A percentile compares a stretch with the other conserved stretches of the same genome.
Conservation (phyloP, 2,329 filamentous ascomycete species). For the Claviceps digitariae region DNA sequence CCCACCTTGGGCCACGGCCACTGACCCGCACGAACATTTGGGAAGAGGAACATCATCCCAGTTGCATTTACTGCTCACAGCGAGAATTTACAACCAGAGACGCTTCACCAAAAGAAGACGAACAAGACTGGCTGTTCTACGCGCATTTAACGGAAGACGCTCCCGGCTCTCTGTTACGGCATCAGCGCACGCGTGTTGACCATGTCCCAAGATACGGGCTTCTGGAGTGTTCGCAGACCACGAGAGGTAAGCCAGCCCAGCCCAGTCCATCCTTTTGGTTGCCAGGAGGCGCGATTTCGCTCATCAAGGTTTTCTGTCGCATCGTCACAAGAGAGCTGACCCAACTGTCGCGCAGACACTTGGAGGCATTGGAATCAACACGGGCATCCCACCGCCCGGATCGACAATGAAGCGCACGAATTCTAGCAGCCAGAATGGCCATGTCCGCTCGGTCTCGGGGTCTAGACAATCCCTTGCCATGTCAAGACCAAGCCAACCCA, state of each 20-base stretch:
- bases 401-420: slow-evolving; percentile 91
- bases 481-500: slow-evolving; percentile 69
- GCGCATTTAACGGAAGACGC: not conserved
- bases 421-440: slow-evolving; percentile 50
- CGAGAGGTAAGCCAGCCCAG: slow-evolving; percentile 55
- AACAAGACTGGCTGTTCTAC: not conserved
- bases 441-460: slow-evolving; percentile 71
- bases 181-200: slow-evolving; percentile 7
- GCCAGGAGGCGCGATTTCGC: slow-evolving; percentile 1
- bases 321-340: slow-evolving; percentile 1
- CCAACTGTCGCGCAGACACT: slow-evolving; percentile 50
- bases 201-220: slow-evolving; percentile 78
- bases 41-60: not conserved
- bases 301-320: slow-evolving; percentile 7
- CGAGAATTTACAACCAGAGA: slow-evolving; percentile 1
- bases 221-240: slow-evolving; percentile 84
- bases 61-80: not conserved
- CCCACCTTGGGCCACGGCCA: slow-evolving; percentile 14
- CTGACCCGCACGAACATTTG: not conserved
- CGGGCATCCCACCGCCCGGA: slow-evolving; percentile 75
- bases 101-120: not conserved
- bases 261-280: slow-evolving; percentile 1
- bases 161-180: not conserved
- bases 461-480: slow-evolving; percentile 77
- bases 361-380: slow-evolving; percentile 69